Conservation (phyloP, 2,329 filamentous ascomycete genomes). For the Neocucurbitaria cava region DNA sequence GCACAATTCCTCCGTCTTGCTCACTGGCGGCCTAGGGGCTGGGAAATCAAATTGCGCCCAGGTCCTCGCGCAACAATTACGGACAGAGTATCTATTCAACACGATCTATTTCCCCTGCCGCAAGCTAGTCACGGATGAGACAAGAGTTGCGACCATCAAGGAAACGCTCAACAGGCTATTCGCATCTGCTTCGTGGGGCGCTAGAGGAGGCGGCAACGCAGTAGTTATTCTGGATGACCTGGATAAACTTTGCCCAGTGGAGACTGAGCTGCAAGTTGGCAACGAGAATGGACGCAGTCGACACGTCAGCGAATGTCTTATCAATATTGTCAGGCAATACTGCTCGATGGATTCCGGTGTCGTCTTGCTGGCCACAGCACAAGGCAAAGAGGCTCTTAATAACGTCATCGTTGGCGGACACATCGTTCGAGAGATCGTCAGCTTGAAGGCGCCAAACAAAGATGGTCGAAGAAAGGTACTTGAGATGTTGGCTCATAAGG, state of each 20-base stretch:
- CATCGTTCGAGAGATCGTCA: constrained; percentile 88
- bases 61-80: constrained; percentile 75
- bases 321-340: constrained; percentile 82
- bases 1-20: constrained; percentile 85
- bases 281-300: constrained; percentile 92
- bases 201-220: constrained; percentile 81
- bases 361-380: constrained; percentile 86
- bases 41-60: constrained; percentile 87
- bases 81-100: constrained; percentile 77
- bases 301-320: constrained; percentile 88
- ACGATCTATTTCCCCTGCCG: constrained; percentile 86
- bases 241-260: constrained; percentile 88
- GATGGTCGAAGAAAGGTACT: constrained; percentile 84
- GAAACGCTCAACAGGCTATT: constrained; percentile 86
- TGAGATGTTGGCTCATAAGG: constrained; percentile 72
- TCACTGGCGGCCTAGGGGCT: constrained; percentile 87
- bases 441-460: constrained; percentile 90
- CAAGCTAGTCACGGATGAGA: constrained; percentile 89
- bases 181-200: constrained; percentile 89
- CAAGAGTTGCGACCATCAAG: constrained; percentile 85
- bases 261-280: constrained; percentile 92
- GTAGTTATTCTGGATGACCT: constrained; percentile 91
- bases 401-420: constrained; percentile 90
- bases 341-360: constrained; percentile 81
- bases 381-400: constrained; percentile 91